Evolutionary conservation across 495 filamentous ascomycete species (phyloP).

Genomic region (Usnea hakonensis): DNA sequence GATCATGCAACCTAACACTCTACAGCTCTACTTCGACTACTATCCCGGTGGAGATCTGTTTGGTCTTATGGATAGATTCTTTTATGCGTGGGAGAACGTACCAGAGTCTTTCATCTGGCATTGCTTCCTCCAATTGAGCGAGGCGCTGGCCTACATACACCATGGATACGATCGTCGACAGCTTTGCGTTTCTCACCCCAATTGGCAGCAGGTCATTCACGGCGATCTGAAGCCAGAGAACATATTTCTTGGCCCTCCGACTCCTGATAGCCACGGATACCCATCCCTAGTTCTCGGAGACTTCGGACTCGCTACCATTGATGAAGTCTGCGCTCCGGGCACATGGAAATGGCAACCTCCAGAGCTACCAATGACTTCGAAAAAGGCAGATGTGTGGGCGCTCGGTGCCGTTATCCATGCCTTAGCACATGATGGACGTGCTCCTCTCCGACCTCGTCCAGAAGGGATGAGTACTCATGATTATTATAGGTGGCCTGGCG

Average conservation of each 20-base stretch:
- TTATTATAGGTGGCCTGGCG: neutral
- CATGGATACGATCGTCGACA: conserved; percentile 11
- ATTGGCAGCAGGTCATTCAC: conserved; percentile 17
- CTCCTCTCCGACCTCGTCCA: neutral
- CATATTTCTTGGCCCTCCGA: conserved; percentile 13
- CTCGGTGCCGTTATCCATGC: conserved; percentile 13
- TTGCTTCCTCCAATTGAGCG: conserved; percentile 10
- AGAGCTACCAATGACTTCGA: conserved; percentile 3
- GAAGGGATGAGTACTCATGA: neutral
- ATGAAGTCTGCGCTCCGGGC: neutral
- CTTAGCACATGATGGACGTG: neutral
- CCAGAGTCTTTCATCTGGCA: conserved; percentile 21
- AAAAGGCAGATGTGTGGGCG: conserved; percentile 15
- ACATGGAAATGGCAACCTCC: conserved; percentile 12
- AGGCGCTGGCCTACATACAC: conserved; percentile 17
- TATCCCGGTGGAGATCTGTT: conserved; percentile 14
- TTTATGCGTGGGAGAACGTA: neutral
- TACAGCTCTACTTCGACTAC: conserved; percentile 19
- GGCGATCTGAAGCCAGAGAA: conserved; percentile 19
- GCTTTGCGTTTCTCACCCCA: neutral
- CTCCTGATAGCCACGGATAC: conserved; percentile 1
- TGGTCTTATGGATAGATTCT: neutral
- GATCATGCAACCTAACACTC: neutral
- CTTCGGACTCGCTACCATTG: conserved; percentile 9
- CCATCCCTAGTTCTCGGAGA: conserved; percentile 17